Conservation (phyloP, 805 yeast genomes). For the Cyberlindnera japonica region DNA sequence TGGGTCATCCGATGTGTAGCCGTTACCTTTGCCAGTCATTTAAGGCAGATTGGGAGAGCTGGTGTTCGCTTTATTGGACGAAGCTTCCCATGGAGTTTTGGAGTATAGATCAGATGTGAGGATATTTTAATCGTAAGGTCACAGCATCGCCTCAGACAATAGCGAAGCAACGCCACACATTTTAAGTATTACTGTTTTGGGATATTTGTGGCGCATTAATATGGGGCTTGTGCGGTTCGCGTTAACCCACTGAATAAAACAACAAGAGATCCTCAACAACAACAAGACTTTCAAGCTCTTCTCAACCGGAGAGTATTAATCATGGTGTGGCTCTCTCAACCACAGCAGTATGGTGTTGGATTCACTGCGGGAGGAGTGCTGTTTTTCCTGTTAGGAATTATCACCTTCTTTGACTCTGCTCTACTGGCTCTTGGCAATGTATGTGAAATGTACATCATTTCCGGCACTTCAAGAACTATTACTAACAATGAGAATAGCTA, state of each 20-base stretch:
- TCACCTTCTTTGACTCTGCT: constrained; percentile 85
- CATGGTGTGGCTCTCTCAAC: constrained; percentile 18
- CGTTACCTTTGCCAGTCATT: no score
- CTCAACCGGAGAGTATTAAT: no score
- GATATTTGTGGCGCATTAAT: background rate
- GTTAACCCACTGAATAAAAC: background rate
- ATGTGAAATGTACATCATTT: constrained; percentile 36
- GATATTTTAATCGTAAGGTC: no score
- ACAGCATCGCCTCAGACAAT: no score
- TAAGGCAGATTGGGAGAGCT: no score
- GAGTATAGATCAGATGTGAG: no score
- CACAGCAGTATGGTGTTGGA: constrained; percentile 73
- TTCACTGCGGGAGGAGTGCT: constrained; percentile 74
- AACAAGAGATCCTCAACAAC: no score
- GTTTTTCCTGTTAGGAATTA: constrained; percentile 75
- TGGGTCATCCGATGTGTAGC: constrained; percentile 6
- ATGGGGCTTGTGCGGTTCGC: background rate
- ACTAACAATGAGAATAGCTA: constrained; percentile 10
- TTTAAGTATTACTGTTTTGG: background rate
- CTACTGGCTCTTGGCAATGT: constrained; percentile 86
- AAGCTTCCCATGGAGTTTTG: no score
- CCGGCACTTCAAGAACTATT: background rate
- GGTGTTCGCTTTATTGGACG: no score
- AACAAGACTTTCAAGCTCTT: no score
- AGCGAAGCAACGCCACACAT: background rate